Conservation (phyloP, 805 yeast genomes). For the Ogataea glucozyma region DNA sequence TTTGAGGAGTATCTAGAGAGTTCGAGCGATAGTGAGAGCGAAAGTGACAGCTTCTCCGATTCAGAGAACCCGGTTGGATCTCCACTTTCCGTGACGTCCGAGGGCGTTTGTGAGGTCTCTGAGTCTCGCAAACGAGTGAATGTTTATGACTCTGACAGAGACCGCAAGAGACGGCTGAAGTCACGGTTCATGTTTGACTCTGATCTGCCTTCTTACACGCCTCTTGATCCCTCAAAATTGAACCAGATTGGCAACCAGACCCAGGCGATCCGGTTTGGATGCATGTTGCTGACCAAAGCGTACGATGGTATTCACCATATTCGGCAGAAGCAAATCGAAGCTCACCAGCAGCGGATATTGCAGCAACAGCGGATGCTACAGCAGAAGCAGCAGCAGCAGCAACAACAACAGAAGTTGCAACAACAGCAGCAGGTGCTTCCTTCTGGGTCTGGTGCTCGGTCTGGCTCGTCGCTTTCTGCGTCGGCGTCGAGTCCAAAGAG, state of each 20-base stretch:
- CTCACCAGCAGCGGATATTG: conserved; percentile 36
- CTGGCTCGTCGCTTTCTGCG: conserved; percentile 1
- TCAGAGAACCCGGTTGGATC: conserved; percentile 12
- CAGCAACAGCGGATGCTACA: conserved; percentile 33
- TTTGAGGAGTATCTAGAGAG: conserved; percentile 18
- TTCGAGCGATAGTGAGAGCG: conserved; percentile 23
- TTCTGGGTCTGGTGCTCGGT: conserved; percentile 1
- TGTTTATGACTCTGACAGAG: conserved; percentile 38
- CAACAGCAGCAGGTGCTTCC: conserved; percentile 5
- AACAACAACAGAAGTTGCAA: conserved; percentile 30
- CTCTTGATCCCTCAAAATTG: conserved; percentile 79
- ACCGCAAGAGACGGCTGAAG: conserved; percentile 41
- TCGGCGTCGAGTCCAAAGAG: conserved; percentile 5
- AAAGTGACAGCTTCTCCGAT: conserved; percentile 16
- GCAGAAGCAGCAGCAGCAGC: conserved; percentile 40
- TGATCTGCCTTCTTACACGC: conserved; percentile 44
- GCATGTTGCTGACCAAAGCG: conserved; percentile 85
- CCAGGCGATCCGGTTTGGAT: conserved; percentile 86
- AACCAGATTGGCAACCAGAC: conserved; percentile 84
- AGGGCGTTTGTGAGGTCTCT: conserved; percentile 8
- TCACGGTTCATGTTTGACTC: conserved; percentile 54
- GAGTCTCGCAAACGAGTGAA: conserved; percentile 23
- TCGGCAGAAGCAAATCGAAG: conserved; percentile 63
- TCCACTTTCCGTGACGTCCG: too few species aligned
- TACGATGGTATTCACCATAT: conserved; percentile 79